Evolutionary conservation across 202 grass and related monocot genomes (phyloP), one percentile per base, ranked within the genome.

Genomic region (Elaeis oleifera): DNA sequence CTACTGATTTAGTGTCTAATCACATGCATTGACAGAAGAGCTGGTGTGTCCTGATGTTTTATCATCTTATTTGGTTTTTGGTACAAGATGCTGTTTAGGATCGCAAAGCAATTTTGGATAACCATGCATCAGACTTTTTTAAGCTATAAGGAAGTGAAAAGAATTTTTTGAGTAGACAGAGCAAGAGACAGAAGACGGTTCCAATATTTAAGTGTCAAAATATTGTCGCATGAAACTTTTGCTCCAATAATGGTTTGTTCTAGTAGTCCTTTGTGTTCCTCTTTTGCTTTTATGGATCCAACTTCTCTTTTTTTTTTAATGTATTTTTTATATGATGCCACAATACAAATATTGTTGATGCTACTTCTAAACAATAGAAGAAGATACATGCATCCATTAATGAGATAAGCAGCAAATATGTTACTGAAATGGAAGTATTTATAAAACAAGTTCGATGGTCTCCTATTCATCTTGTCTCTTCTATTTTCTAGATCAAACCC

Each of bases 101-200:
- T 68, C 77, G 77, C 53, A 92, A 92, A 61, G 66, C 63, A 66
- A 86, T 83, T 79, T 56, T 89, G 29, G 88, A 99, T 55, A 79
- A 99, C 59, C 82, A 92, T 16, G 82, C 78, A 25, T 75, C 49
- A 24, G 3, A 24, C 1, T 24, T 24, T 24, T 24, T 0, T 2
- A 24, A 24, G 77, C 85, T 50, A 99, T 92, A 68, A 89, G 94
- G 71, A 99, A 92, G 69, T 99, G 94, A 88, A 84, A 92, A 50
- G 82, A 79, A 63, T 99, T 86, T 62, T 78, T 79, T 8, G 69
- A 85, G 71, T 81, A 89, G 54, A 68, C 75, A n/a, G 81, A 92
- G 51, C 79, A 77, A 67, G 88, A 89, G 60, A 86, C 72, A 49
- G 76, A 63, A 65, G 75, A 76, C 60, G 82, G 76, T 25, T 89